A percentile compares a stretch with the other conserved stretches of the same genome.
Evolutionary conservation across 768 basidiomycete species (phyloP).

Genomic region (Mycena floridula): DNA sequence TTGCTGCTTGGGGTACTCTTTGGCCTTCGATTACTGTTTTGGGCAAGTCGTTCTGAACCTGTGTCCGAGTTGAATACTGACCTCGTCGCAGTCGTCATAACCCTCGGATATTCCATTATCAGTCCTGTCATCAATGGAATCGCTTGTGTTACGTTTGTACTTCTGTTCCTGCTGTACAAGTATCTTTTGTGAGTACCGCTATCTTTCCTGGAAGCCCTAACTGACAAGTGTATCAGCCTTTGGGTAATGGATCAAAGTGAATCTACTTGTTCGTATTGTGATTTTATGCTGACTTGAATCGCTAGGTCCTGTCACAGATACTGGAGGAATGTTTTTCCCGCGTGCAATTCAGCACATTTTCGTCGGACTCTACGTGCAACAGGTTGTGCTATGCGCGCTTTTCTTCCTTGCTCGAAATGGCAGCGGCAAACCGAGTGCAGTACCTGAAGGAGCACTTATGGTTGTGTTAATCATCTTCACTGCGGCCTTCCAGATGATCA

Average conservation of each 20-base stretch:
- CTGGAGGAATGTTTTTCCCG: conserved; percentile 93
- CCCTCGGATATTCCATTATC: conserved; percentile 80
- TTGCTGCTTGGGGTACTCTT: conserved; percentile 70
- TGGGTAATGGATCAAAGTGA: conserved; percentile 33
- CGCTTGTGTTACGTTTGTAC: conserved; percentile 72
- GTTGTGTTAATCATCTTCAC: conserved; percentile 80
- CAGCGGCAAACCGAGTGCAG: conserved; percentile 44
- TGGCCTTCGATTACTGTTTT: conserved; percentile 78
- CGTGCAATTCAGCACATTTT: conserved; percentile 91
- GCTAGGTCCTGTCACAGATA: conserved; percentile 54
- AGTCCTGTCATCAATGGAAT: conserved; percentile 93
- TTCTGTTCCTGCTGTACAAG: conserved; percentile 81
- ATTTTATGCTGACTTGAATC: conserved; percentile 47
- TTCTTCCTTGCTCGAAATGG: conserved; percentile 81
- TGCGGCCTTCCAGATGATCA: conserved; percentile 66
- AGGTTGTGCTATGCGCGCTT: conserved; percentile 77
- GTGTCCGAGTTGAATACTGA: too few species aligned
- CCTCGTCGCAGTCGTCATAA: conserved; percentile 25
- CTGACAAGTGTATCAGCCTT: too few species aligned
- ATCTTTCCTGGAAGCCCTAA: too few species aligned
- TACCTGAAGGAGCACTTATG: conserved; percentile 79
- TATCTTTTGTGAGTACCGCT: too few species aligned
- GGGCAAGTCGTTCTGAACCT: too few species aligned
- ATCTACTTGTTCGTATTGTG: background rate
- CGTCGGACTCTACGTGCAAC: conserved; percentile 88